Evolutionary conservation across 495 filamentous ascomycete species (phyloP).

Genomic region (Podospora appendiculata): DNA sequence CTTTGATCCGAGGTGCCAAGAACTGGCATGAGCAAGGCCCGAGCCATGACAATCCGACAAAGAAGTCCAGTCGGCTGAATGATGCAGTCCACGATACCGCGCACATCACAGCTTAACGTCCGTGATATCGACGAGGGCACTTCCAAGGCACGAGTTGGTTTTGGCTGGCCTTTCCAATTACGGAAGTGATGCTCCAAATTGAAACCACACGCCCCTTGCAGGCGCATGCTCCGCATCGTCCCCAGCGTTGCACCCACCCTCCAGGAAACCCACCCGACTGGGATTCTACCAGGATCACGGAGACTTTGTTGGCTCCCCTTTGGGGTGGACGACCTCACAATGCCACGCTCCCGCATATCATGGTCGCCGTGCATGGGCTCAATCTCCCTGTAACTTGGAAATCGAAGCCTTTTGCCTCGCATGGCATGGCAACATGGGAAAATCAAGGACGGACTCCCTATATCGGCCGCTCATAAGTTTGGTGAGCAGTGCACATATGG

Average conservation of each 20-base stretch:
- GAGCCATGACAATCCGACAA: no score
- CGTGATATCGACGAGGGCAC: conserved; percentile 16
- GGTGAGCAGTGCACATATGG: neutral
- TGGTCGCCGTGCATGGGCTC: neutral
- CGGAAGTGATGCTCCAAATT: conserved; percentile 6
- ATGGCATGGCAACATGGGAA: neutral
- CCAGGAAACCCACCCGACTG: conserved; percentile 9
- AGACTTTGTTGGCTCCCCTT: neutral
- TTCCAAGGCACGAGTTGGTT: conserved; percentile 17
- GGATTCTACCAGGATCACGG: conserved; percentile 1
- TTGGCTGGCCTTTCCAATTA: conserved; percentile 4
- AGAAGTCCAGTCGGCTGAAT: neutral
- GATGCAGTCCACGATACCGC: neutral
- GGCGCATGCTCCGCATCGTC: neutral
- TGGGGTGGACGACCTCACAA: conserved; percentile 1
- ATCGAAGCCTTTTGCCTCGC: neutral
- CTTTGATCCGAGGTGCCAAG: neutral
- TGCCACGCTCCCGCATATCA: conserved; percentile 9
- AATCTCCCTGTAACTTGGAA: conserved; percentile 2
- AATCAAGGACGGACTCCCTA: neutral
- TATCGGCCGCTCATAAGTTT: neutral
- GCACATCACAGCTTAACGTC: neutral
- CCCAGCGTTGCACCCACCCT: conserved; percentile 10
- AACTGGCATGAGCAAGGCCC: neutral
- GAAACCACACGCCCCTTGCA: conserved; percentile 10